phyloP scores from a whole-genome alignment of 805 yeast genomes.

The Yarrowia sp. region DNA sequence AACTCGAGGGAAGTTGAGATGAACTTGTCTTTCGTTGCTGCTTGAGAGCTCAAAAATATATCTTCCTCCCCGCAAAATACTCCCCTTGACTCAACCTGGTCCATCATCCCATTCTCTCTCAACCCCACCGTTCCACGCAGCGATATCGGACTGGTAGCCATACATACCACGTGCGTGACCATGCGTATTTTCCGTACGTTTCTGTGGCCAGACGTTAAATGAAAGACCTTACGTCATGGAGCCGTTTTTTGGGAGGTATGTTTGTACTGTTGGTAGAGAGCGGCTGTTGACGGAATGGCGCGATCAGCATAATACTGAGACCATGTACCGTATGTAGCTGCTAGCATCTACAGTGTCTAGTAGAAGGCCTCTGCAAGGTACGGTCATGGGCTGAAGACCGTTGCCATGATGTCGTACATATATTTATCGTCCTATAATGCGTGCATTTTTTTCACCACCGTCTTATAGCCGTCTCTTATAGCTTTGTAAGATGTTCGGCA shows the following conservation, averaged over 20 bases:
- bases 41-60: neutral
- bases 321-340: too few relatives aligned
- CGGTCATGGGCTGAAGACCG: neutral
- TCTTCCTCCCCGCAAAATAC: neutral
- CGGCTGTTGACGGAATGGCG: neutral
- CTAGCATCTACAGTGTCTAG: too few relatives aligned
- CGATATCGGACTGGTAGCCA: neutral
- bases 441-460: neutral
- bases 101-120: neutral
- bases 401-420: neutral
- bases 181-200: constrained; percentile 1
- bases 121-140: neutral
- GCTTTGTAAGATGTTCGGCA: neutral
- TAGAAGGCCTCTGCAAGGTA: neutral
- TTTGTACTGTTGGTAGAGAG: neutral
- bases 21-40: neutral
- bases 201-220: neutral
- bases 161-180: constrained; percentile 1
- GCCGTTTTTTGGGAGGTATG: neutral
- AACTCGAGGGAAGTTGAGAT: neutral
- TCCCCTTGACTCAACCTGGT: neutral
- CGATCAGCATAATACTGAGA: neutral
- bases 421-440: neutral
- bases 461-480: neutral
- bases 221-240: neutral